Evolutionary conservation across 345 rosid genomes (phyloP).

Genomic region (Eucalyptus virginea): DNA sequence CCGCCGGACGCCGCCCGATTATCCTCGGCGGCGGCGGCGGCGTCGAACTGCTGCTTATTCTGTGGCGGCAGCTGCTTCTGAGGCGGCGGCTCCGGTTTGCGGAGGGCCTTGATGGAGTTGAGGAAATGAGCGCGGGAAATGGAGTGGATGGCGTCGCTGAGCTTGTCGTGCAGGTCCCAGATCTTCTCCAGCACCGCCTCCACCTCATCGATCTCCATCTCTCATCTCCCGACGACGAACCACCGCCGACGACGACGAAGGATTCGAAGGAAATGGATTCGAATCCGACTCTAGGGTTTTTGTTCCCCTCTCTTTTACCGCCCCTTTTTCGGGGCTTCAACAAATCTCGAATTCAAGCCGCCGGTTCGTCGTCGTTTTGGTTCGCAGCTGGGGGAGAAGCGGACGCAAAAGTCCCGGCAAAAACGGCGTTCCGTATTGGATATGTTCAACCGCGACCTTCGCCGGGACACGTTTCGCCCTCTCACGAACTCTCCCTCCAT

Average conservation of each 20-base stretch:
- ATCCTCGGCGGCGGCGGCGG: slow-evolving; percentile 10
- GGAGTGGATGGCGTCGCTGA: slow-evolving; percentile 90
- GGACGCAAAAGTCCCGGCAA: not conserved
- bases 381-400: not conserved
- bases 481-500: not conserved
- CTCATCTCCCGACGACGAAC: slow-evolving; percentile 29
- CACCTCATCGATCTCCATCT: slow-evolving; percentile 86
- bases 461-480: not conserved
- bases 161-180: slow-evolving; percentile 95
- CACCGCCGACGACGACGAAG: not conserved
- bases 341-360: not conserved
- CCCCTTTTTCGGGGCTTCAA: not conserved
- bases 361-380: not conserved
- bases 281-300: slow-evolving; percentile 1
- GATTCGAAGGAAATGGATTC: not conserved
- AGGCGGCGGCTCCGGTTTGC: not conserved
- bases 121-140: slow-evolving; percentile 78
- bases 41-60: not conserved
- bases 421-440: not conserved
- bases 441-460: no score
- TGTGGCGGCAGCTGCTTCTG: not conserved
- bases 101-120: slow-evolving; percentile 33
- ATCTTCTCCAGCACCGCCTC: slow-evolving; percentile 85
- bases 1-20: slow-evolving; percentile 21
- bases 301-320: not conserved